These are phyloP conservation scores for Saccharomycopsis guyanensis DNA, from an alignment of 805 yeast species.

Conservation along the genomic window DNA sequence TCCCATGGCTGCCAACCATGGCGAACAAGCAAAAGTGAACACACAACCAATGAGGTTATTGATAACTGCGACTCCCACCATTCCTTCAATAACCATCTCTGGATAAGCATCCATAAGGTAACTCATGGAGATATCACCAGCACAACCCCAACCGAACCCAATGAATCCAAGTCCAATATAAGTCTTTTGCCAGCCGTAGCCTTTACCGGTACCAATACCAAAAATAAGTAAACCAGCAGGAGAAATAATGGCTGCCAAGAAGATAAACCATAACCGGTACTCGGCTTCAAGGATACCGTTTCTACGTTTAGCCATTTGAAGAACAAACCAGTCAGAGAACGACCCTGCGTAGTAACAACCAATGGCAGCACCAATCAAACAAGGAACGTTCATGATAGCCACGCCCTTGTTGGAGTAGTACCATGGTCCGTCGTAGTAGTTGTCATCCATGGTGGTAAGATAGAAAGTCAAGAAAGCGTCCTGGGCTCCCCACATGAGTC, in stretches of 20 bases:
- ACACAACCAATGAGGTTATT: conserved; percentile 59
- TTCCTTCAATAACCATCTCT: conserved; percentile 61
- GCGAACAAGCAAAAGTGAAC: conserved; percentile 58
- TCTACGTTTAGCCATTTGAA: conserved; percentile 53
- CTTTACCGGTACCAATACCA: conserved; percentile 55
- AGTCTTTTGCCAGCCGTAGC: conserved; percentile 45
- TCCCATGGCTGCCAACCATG: conserved; percentile 51
- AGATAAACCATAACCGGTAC: conserved; percentile 49
- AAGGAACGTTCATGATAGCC: conserved; percentile 69
- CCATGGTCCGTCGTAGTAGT: conserved; percentile 59
- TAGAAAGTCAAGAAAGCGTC: conserved; percentile 71
- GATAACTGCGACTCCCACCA: conserved; percentile 60
- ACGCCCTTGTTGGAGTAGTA: conserved; percentile 58
- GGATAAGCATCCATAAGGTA: conserved; percentile 64
- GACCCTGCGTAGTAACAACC: conserved; percentile 63
- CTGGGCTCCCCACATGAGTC: conserved; percentile 72
- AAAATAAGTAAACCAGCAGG: conserved; percentile 58
- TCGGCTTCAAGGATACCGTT: conserved; percentile 61
- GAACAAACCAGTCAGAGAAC: conserved; percentile 50
- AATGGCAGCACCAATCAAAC: conserved; percentile 55
- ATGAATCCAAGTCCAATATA: conserved; percentile 57
- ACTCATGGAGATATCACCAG: conserved; percentile 64
- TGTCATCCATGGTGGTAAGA: conserved; percentile 63
- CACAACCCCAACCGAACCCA: conserved; percentile 64
- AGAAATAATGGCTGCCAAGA: conserved; percentile 48